Evolutionary conservation across 441 rosid species (phyloP).

Genomic region (Rhodomyrtus psidioides): DNA sequence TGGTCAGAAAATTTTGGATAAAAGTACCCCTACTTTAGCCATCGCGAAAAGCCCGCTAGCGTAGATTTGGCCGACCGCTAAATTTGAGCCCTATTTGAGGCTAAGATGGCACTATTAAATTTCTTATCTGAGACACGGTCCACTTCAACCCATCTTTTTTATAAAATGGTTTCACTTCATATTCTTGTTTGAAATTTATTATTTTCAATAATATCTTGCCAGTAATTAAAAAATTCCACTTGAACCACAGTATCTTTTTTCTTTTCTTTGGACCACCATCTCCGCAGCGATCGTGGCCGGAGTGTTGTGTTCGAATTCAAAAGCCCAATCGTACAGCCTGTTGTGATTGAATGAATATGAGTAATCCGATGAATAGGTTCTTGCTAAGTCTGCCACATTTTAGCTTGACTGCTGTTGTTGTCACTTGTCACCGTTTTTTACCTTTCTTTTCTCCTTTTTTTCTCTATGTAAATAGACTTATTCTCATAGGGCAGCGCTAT

Average conservation of each 20-base stretch:
- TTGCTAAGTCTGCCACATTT: too few relatives aligned
- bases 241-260: background rate
- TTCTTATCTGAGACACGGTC: background rate
- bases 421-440: too few relatives aligned
- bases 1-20: rapidly evolving
- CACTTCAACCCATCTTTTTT: rapidly evolving
- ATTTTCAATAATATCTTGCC: too few relatives aligned
- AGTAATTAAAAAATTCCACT: background rate
- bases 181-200: background rate
- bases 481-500: too few relatives aligned
- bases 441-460: too few relatives aligned
- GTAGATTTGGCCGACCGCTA: rapidly evolving
- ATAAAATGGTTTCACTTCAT: background rate
- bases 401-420: too few relatives aligned
- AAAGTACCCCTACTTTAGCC: background rate
- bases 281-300: background rate
- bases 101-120: rapidly evolving
- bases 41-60: background rate
- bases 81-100: background rate
- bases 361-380: background rate
- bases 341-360: background rate
- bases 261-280: background rate
- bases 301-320: background rate
- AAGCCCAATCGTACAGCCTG: background rate
- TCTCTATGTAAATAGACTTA: too few relatives aligned